These are phyloP conservation scores for Fusarium metavorans DNA, from an alignment of 2,329 filamentous ascomycete genomes.

Conservation along the genomic window DNA sequence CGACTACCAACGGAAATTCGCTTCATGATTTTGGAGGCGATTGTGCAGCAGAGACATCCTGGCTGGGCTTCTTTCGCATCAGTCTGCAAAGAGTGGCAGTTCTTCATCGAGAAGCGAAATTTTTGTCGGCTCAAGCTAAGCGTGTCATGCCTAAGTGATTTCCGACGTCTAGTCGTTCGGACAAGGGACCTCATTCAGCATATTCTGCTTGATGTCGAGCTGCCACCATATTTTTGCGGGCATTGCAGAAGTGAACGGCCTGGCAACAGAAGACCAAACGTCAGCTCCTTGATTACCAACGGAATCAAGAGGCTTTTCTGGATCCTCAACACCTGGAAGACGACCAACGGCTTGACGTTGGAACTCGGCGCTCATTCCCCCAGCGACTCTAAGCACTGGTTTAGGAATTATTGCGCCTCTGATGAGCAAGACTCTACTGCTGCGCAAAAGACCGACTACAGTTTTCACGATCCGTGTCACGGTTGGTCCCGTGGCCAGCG, in stretches of 20 bases:
- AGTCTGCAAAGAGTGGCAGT: slow-evolving; percentile 53
- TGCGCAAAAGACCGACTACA: not conserved
- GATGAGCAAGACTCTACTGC: slow-evolving; percentile 23
- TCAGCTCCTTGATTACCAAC: slow-evolving; percentile 26
- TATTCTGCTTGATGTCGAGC: slow-evolving; percentile 47
- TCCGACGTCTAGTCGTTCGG: slow-evolving; percentile 31
- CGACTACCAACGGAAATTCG: slow-evolving; percentile 46
- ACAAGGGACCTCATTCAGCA: slow-evolving; percentile 41
- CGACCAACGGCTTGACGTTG: slow-evolving; percentile 42
- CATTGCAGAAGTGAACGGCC: slow-evolving; percentile 25
- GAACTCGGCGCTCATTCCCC: slow-evolving; percentile 51
- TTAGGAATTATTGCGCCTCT: slow-evolving; percentile 45
- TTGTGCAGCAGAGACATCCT: slow-evolving; percentile 43
- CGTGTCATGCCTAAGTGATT: slow-evolving; percentile 40
- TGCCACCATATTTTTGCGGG: slow-evolving; percentile 43
- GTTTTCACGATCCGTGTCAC: slow-evolving; percentile 44
- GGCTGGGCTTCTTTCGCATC: slow-evolving; percentile 50
- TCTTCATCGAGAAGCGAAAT: slow-evolving; percentile 45
- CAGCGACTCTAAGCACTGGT: slow-evolving; percentile 52
- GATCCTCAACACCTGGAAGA: slow-evolving; percentile 48
- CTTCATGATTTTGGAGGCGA: slow-evolving; percentile 45
- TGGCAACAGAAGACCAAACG: not conserved
- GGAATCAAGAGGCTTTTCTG: slow-evolving; percentile 46
- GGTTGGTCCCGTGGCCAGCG: slow-evolving; percentile 48
- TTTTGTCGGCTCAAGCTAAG: slow-evolving; percentile 45